Evolutionary conservation across 225 moss, liverwort and hornwort genomes (phyloP), one percentile per base, ranked within the genome.

Genomic region (Rhytidiadelphus loreus): DNA sequence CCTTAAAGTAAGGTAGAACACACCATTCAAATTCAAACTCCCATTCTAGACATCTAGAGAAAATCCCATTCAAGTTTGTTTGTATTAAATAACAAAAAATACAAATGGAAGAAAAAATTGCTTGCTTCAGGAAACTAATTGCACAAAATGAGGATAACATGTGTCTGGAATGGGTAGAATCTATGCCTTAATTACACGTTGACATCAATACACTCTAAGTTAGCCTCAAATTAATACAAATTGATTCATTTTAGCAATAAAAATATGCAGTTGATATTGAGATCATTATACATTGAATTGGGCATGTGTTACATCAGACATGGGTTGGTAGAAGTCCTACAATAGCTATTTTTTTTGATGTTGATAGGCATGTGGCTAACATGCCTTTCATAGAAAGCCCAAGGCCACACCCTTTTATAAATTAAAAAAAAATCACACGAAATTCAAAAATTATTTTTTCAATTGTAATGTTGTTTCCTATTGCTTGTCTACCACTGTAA

Each of bases 91-190:
- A 30, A 11, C 11, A 29, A 18, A 73, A 72, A 46, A 46, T 18
- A 17, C 6, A 29, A 46, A 29, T 29, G 11, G 2, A 23, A 4
- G 2, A 30, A 44, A 68, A 16, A 72, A 44, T 44, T 29, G 17
- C 3, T 44, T 17, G 29, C 4, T 44, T 44, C 19, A 73, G 18
- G 24, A 1, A 46, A 11, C 0, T 11, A 1, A 29, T 73, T 73
- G 30, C 0, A 72, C 4, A 1, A 73, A 30, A 30, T 30, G 73
- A 73, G 0, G 1, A 73, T 46, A 73, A 11, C 8, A 17, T 10
- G 11, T 46, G 1, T 29, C 0, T 18, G 0, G 1, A 43, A 43
- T 26, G 26, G 4, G 0, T 4, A 46, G 2, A 46, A 30, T 17
- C 2, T 46, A 11, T 18, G 7, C 7, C 18, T 73, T 18, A 18